Evolutionary conservation across 768 basidiomycete genomes (phyloP), one percentile per base, ranked within the genome.

Genomic region (Leccinum truebloodii): DNA sequence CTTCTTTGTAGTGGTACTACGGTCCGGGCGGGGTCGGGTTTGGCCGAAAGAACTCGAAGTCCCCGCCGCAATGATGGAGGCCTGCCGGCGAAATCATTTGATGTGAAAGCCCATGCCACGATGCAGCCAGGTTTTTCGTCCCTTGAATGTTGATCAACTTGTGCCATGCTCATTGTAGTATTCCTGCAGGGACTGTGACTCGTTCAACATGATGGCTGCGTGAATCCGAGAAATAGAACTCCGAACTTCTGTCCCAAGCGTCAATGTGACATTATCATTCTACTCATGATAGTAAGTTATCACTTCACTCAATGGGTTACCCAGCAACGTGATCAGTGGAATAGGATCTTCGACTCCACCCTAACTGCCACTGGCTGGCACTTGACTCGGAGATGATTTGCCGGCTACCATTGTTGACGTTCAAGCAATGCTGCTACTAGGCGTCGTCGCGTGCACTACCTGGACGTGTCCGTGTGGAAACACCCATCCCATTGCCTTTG

Each of bases 401-500:
- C 39, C 18, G 18, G 18, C 7, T 18, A 41, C 39, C 18, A 18
- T 41, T 9, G 7, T 41, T n/a, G 18, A 41, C 18, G 39, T 18
- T n/a, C 18, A 41, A 41, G 39, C 7, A 41, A 41, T 8, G 18
- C 3, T 41, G 32, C 32, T 32, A 8, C 39, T 41, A 41, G 18
- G 39, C 16, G 18, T 18, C 18, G 18, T 41, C 18, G 8, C 18
- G 8, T n/a, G 18, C 16, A 41, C 13, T 8, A 41, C 39, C 18
- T 18, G 8, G 39, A 52, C 30, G 22, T 51, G 65, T 26, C 58
- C 58, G 55, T 64, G 64, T 32, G 69, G 66, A 22, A 62, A 71
- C 3, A 67, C 1, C 72, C 66, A 71, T 22, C 67, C 60, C 24
- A 68, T 52, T 22, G 68, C 46, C 50, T 49, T 63, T 6, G 63